These are phyloP conservation scores for Phaeotremella fagi DNA, from an alignment of 768 basidiomycete species.

Conservation along the genomic window DNA sequence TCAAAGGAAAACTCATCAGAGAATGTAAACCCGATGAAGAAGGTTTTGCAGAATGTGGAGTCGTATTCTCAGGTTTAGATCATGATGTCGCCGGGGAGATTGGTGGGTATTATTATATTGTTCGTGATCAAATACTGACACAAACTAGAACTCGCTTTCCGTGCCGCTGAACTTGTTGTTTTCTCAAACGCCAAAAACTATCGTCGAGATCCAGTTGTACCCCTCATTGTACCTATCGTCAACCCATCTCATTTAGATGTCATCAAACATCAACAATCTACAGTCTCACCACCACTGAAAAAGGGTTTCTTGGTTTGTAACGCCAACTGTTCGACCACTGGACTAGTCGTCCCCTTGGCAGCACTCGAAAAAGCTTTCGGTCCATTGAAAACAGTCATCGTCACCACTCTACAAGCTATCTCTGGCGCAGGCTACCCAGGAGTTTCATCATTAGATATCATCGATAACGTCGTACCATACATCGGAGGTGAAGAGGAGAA, in stretches of 20 bases:
- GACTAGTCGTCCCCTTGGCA: constrained; percentile 50
- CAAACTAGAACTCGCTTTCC: constrained; percentile 65
- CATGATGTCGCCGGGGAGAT: constrained; percentile 91
- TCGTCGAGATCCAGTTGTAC: constrained; percentile 83
- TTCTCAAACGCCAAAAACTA: constrained; percentile 98
- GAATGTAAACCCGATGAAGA: constrained; percentile 64
- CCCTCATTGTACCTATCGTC: constrained; percentile 93
- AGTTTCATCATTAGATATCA: constrained; percentile 77
- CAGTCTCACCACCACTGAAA: constrained; percentile 60
- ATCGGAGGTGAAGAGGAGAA: constrained; percentile 90
- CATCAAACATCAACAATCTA: constrained; percentile 70
- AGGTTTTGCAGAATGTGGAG: constrained; percentile 70
- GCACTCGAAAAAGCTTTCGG: constrained; percentile 63
- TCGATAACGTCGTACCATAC: constrained; percentile 94
- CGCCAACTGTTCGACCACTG: constrained; percentile 97
- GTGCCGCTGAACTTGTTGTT: constrained; percentile 78
- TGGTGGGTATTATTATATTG: constrained; percentile 55
- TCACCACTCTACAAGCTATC: constrained; percentile 97
- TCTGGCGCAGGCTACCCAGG: constrained; percentile 98
- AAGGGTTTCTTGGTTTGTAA: constrained; percentile 94
- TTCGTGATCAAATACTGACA: constrained; percentile 1
- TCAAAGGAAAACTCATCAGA: constrained; percentile 62
- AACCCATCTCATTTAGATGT: constrained; percentile 82
- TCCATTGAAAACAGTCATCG: constrained; percentile 82
- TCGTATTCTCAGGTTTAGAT: constrained; percentile 95